Base-by-base conservation (phyloP, 768 basidiomycete species). In the Collybia sp. region DNA sequence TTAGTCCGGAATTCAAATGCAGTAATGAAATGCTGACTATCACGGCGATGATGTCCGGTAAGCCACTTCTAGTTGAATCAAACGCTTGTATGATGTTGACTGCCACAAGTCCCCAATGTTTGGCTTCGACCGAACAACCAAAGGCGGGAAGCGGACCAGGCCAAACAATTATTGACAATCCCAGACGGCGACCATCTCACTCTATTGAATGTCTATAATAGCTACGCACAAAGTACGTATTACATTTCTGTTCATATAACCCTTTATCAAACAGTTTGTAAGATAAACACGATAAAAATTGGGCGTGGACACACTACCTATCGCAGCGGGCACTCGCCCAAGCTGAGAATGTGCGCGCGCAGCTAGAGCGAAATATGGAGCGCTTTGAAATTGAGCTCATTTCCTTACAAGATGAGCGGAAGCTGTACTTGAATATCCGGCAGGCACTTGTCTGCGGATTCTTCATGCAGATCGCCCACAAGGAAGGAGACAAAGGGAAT, bases 401-500 rank as follows among this genome's bases (percentile, higher is more conserved):
- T 19, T 83, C 83, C 6, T 72, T 80, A 2, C 63, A 61, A 19
- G 86, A 93, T 53, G 79, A 87, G 55, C 75, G 72, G 58, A 88
- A 84, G 59, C 77, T 86, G 52, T 86, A 80, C 62, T 51, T 68
- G 44, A 85, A 84, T 53, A 83, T 98, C 46, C 80, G 92, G 19
- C 83, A 84, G 64, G 86, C 87, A 0, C 72, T 98, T 16, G 86
- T 89, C 4, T 88, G 85, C 54, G 96, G 94, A 1, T 99, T 90
- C 76, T 99, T 97, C 69, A 97, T 96, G 95, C 95, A 97, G 61
- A 82, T 92, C 11, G 96, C 94, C 6, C 93, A 96, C 64, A 89
- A 90, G 62, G 93, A 94, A 60, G 90, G 91, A 2, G 90, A 92
- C 61, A 93, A 91, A 64, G 80, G 84, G 2, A 78, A 75, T 45